These are phyloP conservation scores for Coccomyxa subellipsoidea DNA, from an alignment of 163 green algal species.

Conservation along the genomic window DNA sequence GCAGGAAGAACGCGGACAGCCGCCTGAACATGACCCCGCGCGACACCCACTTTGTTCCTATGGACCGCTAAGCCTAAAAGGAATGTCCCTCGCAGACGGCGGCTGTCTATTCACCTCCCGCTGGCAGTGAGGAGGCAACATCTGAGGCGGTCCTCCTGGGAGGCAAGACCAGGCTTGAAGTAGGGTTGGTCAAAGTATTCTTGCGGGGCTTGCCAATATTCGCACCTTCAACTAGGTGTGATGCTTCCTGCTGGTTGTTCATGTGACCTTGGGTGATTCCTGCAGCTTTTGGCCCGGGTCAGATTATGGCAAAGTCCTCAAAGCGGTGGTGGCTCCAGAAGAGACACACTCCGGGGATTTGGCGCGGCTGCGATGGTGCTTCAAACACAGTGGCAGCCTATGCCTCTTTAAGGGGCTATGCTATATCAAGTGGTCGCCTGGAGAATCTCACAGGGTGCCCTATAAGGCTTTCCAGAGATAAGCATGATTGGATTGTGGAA, in stretches of 20 bases:
- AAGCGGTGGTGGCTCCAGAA: neutral
- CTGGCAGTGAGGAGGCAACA: neutral
- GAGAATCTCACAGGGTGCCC: neutral
- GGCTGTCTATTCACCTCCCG: neutral
- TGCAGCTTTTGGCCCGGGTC: neutral
- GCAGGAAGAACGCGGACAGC: neutral
- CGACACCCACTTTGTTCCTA: neutral
- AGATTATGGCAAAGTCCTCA: neutral
- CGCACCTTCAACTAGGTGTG: slow-evolving; percentile 11
- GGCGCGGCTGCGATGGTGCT: neutral
- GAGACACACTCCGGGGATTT: neutral
- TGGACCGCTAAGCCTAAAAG: neutral
- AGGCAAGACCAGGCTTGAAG: neutral
- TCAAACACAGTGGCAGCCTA: too few relatives aligned
- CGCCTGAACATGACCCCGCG: neutral
- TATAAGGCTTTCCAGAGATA: neutral
- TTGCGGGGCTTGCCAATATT: neutral
- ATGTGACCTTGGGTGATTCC: neutral
- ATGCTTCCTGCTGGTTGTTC: neutral
- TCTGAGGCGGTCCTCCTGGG: neutral
- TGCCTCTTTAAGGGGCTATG: neutral
- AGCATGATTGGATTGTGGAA: neutral
- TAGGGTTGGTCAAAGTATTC: neutral
- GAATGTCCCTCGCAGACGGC: neutral
- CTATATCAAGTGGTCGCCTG: neutral